Evolutionary conservation across 768 basidiomycete species (phyloP).

Genomic region (Russula compacta): DNA sequence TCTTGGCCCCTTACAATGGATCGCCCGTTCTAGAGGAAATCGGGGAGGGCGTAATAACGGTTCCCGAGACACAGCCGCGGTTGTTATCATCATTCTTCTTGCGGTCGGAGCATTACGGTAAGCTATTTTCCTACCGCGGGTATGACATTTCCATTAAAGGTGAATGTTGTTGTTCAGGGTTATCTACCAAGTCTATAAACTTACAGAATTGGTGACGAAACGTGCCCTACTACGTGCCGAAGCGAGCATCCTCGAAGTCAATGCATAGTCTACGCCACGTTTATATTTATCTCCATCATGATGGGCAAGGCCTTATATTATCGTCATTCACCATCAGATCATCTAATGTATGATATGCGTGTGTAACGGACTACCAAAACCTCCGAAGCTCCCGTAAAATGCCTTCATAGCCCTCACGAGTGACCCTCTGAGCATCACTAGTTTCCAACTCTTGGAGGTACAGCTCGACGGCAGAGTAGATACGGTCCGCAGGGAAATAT

Average conservation of each 20-base stretch:
- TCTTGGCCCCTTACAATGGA: constrained; percentile 59
- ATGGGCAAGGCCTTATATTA: constrained; percentile 1
- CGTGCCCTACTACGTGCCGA: constrained; percentile 61
- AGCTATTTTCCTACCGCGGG: constrained; percentile 16
- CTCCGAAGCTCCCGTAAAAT: constrained; percentile 63
- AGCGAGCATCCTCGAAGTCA: constrained; percentile 73
- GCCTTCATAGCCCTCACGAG: constrained; percentile 54
- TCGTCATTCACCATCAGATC: constrained; percentile 2
- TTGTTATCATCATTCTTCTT: constrained; percentile 53
- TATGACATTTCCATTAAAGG: neutral
- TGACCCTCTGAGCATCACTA: constrained; percentile 40
- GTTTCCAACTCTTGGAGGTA: constrained; percentile 65
- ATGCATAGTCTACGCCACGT: constrained; percentile 23
- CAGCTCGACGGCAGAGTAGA: constrained; percentile 64
- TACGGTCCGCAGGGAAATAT: constrained; percentile 70
- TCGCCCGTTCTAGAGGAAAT: constrained; percentile 55
- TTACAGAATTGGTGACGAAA: constrained; percentile 52
- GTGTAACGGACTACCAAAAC: constrained; percentile 45
- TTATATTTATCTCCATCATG: neutral
- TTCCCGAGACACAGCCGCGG: constrained; percentile 54
- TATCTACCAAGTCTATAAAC: constrained; percentile 55
- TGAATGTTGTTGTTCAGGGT: constrained; percentile 38
- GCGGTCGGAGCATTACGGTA: constrained; percentile 57
- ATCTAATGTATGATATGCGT: neutral
- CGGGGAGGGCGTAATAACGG: constrained; percentile 40